phyloP scores from a whole-genome alignment of 164 flowering plant genomes.

The Protea cynaroides region DNA sequence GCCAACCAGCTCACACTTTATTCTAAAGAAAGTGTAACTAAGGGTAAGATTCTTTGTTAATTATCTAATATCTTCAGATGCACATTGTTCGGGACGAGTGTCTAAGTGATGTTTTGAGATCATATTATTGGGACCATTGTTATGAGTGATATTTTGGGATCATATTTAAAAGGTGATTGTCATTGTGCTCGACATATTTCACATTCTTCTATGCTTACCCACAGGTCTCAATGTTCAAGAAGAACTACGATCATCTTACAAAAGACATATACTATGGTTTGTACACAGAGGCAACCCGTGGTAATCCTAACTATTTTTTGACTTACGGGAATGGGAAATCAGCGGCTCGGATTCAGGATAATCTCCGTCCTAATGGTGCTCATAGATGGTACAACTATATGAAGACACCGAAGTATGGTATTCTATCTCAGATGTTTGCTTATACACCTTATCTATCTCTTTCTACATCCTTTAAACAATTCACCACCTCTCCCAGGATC shows the following conservation, averaged over 20 bases:
- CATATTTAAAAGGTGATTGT: too few species aligned
- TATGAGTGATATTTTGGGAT: too few species aligned
- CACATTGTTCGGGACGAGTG: too few species aligned
- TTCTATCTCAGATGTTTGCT: constrained; percentile 1
- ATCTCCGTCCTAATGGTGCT: constrained; percentile 98
- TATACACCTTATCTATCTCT: neutral
- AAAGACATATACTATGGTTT: constrained; percentile 81
- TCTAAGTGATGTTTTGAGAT: too few species aligned
- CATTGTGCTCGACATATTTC: too few species aligned
- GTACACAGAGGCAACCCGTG: constrained; percentile 89
- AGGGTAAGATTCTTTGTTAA: too few species aligned
- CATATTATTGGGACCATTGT: too few species aligned
- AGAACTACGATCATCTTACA: constrained; percentile 90
- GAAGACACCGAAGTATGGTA: constrained; percentile 82
- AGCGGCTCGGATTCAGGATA: constrained; percentile 91
- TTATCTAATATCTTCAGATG: too few species aligned
- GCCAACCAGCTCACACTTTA: too few species aligned
- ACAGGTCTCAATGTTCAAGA: constrained; percentile 97
- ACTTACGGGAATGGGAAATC: constrained; percentile 98
- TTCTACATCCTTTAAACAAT: neutral
- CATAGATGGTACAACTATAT: constrained; percentile 98
- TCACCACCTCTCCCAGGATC: too few species aligned
- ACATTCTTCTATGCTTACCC: neutral
- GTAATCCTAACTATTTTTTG: constrained; percentile 90
- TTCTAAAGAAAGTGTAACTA: too few species aligned